Evolutionary conservation across 2,329 filamentous ascomycete genomes (phyloP), one percentile per base, ranked within the genome.

Genomic region (Cordyceps cicadae): DNA sequence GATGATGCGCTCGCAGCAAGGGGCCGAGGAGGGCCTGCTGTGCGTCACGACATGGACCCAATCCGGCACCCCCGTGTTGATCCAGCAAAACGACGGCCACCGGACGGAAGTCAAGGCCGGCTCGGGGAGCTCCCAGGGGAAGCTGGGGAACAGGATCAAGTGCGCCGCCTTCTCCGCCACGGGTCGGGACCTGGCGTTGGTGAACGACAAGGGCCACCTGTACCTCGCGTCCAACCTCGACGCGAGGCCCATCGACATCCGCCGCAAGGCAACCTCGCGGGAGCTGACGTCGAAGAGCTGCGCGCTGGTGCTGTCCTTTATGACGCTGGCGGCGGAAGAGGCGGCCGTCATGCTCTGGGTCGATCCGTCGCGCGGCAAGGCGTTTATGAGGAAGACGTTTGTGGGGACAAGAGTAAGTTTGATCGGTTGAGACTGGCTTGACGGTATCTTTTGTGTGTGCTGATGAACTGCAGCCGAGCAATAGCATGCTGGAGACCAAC

Each of bases 31-130:
- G 15, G 67, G 71, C 46, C 58, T 76, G 17, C 63, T 77, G 5
- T 76, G 74, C 55, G 66, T 77, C 17, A 73, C 70, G 1, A 76
- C 74, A 0, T 77, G 75, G 75, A 77, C 75, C 1, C 75, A 76
- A 62, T 76, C 73, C 1, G 75, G 75, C 2, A 66, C 67, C n/a
- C 75, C 75, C 0, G 63, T 76, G 5, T 66, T 77, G 3, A 67
- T 76, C 2, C 73, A 76, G 54, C 74, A 74, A 11, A 67, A 69
- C 52, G 71, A 71, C 49, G 73, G 73, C 1, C 69, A 75, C 54
- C 67, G 66, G 60, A 72, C 66, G 11, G 70, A 73, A 7, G 70
- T 77, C 39, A 70, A 67, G 46, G 67, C 70, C 0, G 70, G 73
- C 17, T 46, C 63, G 0, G 65, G 72, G 0, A 65, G 64, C 3